A percentile compares a stretch with the other conserved stretches of the same genome.
Evolutionary conservation across 768 basidiomycete genomes (phyloP).

Genomic region (Solioccasus polychromus): DNA sequence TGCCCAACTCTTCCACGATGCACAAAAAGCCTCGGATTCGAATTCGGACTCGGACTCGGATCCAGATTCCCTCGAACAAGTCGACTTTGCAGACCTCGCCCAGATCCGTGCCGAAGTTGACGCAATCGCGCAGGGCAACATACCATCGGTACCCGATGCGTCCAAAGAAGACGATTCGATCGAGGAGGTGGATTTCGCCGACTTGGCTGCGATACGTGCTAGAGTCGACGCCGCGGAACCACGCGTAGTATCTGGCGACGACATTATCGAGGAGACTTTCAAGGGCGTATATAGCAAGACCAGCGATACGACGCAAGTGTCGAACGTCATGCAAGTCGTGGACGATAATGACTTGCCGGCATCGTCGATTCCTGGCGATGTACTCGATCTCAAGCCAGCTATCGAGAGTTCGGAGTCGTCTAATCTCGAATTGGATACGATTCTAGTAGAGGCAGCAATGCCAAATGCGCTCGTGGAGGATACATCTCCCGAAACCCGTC

Average conservation of each 20-base stretch:
- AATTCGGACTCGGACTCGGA: constrained; percentile 30
- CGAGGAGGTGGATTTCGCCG: constrained; percentile 50
- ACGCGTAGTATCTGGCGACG: constrained; percentile 9
- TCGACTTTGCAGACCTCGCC: constrained; percentile 65
- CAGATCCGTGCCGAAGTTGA: constrained; percentile 44
- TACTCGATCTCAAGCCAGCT: constrained; percentile 3
- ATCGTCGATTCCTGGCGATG: constrained; percentile 3
- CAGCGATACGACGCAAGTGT: neutral
- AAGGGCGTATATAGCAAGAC: constrained; percentile 35
- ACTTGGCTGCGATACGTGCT: constrained; percentile 19
- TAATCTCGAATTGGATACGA: neutral
- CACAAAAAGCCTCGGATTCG: constrained; percentile 13
- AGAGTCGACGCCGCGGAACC: constrained; percentile 9
- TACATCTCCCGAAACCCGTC: too few relatives aligned
- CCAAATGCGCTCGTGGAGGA: neutral
- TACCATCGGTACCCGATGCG: neutral
- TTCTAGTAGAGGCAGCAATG: neutral
- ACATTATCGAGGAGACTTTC: constrained; percentile 34
- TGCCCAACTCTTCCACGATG: constrained; percentile 55
- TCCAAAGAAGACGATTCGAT: constrained; percentile 46
- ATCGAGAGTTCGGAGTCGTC: constrained; percentile 9
- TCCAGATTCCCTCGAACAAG: constrained; percentile 45
- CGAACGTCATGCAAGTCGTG: constrained; percentile 4
- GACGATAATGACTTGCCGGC: neutral
- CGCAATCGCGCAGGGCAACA: constrained; percentile 10